phyloP scores from a whole-genome alignment of 805 yeast species.

The Candida fluviatilis region DNA sequence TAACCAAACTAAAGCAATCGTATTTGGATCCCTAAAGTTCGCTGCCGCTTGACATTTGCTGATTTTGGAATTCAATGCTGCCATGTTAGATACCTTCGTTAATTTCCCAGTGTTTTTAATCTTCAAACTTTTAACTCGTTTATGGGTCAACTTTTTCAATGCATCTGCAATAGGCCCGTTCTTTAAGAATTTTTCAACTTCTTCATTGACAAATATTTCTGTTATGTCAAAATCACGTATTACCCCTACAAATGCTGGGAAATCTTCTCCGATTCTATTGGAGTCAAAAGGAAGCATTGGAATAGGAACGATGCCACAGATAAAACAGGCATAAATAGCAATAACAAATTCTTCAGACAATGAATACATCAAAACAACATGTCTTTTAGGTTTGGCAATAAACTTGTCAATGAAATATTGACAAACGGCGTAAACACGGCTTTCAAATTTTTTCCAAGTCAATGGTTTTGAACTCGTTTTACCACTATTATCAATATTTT shows the following conservation, averaged over 20 bases:
- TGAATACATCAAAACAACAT: conserved; percentile 78
- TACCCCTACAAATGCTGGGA: conserved; percentile 58
- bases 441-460: conserved; percentile 79
- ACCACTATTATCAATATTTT: conserved; percentile 33
- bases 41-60: conserved; percentile 38
- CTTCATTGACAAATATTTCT: conserved; percentile 74
- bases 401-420: conserved; percentile 66
- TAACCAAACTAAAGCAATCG: conserved; percentile 60
- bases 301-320: conserved; percentile 73
- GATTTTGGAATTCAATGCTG: conserved; percentile 41
- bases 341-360: conserved; percentile 82
- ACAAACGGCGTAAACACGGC: conserved; percentile 70
- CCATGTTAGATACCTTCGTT: conserved; percentile 34
- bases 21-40: conserved; percentile 35
- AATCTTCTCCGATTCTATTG: conserved; percentile 67
- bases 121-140: conserved; percentile 41
- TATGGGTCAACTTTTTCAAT: conserved; percentile 44
- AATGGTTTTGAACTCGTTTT: conserved; percentile 34
- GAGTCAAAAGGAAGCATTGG: conserved; percentile 72
- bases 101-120: conserved; percentile 66
- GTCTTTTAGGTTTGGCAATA: conserved; percentile 60
- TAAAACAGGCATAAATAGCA: conserved; percentile 81
- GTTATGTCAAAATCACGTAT: conserved; percentile 67
- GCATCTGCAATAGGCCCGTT: conserved; percentile 60
- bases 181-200: conserved; percentile 65